phyloP scores from a whole-genome alignment of 768 basidiomycete species.

The Agaricus sinodeliciosus region DNA sequence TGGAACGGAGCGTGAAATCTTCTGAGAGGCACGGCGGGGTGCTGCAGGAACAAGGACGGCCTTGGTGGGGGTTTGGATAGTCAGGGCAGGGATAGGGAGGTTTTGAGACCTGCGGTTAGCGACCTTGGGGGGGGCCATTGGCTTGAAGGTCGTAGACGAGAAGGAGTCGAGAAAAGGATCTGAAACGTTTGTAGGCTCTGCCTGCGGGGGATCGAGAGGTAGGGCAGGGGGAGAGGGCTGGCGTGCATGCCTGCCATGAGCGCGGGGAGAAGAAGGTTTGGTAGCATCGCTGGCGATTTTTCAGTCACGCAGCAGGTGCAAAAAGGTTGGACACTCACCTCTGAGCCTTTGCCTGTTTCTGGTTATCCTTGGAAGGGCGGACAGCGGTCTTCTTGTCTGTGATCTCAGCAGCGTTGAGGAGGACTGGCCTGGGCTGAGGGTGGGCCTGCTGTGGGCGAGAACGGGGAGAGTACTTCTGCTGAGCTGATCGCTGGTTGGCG shows the following conservation, averaged over 20 bases:
- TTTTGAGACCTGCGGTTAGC: constrained; percentile 44
- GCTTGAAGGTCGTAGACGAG: constrained; percentile 16
- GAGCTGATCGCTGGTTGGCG: constrained; percentile 18
- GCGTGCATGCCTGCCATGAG: constrained; percentile 42
- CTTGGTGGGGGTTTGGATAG: constrained; percentile 29
- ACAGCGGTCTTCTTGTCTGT: constrained; percentile 18
- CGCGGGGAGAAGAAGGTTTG: constrained; percentile 44
- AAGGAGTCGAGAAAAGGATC: constrained; percentile 35
- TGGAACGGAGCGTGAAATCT: constrained; percentile 49
- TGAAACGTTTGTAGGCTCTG: constrained; percentile 50
- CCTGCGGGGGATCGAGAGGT: constrained; percentile 48
- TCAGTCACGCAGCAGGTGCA: not conserved
- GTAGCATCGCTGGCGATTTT: not conserved
- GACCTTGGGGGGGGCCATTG: constrained; percentile 43
- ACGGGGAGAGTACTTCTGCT: constrained; percentile 24
- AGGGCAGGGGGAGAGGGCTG: constrained; percentile 56
- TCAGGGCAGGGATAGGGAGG: constrained; percentile 21
- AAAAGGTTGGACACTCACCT: constrained; percentile 11
- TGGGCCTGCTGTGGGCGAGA: constrained; percentile 19
- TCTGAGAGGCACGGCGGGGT: constrained; percentile 14
- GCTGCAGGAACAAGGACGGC: constrained; percentile 44
- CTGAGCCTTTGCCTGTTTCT: constrained; percentile 22
- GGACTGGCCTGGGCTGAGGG: constrained; percentile 16
- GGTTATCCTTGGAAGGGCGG: constrained; percentile 23
- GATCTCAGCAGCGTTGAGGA: constrained; percentile 20